Base-by-base conservation (phyloP, 352 stramenopile genomes). In the Pythium vanterpoolii region DNA sequence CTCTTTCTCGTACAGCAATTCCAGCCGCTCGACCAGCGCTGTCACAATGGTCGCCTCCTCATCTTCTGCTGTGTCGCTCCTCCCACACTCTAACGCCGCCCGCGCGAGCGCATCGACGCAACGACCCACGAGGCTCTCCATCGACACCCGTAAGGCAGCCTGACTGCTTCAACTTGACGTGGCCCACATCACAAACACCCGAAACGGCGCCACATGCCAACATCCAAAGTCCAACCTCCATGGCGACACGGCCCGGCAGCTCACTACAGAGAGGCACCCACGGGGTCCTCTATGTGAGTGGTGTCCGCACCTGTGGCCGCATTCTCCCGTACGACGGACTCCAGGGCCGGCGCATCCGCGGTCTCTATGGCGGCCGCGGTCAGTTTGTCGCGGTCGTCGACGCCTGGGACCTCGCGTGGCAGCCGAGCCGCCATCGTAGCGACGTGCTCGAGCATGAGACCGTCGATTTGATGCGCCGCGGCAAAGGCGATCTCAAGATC, bases 311-410 rank as follows among this genome's bases (percentile, higher is more conserved):
- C 1, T 52, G 47, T 2, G 78, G 74, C 0, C 46, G 61, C 18
- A 59, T 83, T 10, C 30, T 50, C 0, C 21, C 72, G 14, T 59
- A 62, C 3, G 63, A 86, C 5, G 60, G 34, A 46, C 54, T 87
- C 0, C 57, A 77, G 3, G 79, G 79, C 21, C 60, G 67, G 21
- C 86, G 84, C 52, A 60, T 89, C 9, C 68, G 74, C 4, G 66
- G 68, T n/a, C 63, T 91, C 18, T 84, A 75, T 23, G 79, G 76
- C 2, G 69, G 51, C 19, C 83, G 70, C 30, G 66, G 77, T 31
- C 64, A 75, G n/a, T 76, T 86, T 18, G 69, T 83, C 16, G 74
- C 70, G 10, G 45, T 91, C 16, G 68, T 77, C 0, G 79, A 89
- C 39, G 71, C 60, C 27, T 86, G 76, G 76, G 71, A 81, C 45